A percentile compares a stretch with the other conserved stretches of the same genome.
Conservation (phyloP, 805 yeast species). For the Diddensiella santjacobensis region DNA sequence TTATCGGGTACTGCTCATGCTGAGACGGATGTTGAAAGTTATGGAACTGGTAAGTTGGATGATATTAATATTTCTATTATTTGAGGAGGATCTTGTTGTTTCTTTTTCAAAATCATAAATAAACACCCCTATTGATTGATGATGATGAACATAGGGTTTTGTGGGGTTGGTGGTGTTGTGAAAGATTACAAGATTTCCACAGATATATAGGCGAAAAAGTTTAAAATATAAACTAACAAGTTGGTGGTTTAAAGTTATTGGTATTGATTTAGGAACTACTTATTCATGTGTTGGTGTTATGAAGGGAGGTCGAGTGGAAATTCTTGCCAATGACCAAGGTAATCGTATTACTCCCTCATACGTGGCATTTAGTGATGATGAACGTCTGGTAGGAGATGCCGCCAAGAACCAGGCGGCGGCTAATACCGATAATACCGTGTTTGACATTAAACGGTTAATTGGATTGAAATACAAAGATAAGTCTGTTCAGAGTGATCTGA, state of each 20-base stretch:
- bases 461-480: conserved; percentile 77
- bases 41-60: conserved; percentile 35
- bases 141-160: too few relatives aligned
- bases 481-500: conserved; percentile 75
- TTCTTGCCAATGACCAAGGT: conserved; percentile 94
- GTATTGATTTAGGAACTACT: conserved; percentile 97
- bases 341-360: conserved; percentile 95
- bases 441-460: conserved; percentile 87
- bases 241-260: conserved; percentile 57
- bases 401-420: conserved; percentile 94
- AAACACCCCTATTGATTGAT: too few relatives aligned
- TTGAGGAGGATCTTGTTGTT: too few relatives aligned
- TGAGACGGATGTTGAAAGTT: conserved; percentile 36
- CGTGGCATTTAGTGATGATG: conserved; percentile 89
- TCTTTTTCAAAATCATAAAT: too few relatives aligned
- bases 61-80: too few relatives aligned
- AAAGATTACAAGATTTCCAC: too few relatives aligned
- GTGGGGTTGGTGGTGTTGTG: too few relatives aligned
- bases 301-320: conserved; percentile 84
- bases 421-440: conserved; percentile 80
- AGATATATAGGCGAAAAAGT: too few relatives aligned
- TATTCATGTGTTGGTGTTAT: conserved; percentile 94
- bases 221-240: too few relatives aligned
- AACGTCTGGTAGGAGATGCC: conserved; percentile 92
- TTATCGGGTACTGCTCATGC: conserved; percentile 27